Evolutionary conservation across 2,329 filamentous ascomycete species (phyloP).

Genomic region (Penicillium occitanis): DNA sequence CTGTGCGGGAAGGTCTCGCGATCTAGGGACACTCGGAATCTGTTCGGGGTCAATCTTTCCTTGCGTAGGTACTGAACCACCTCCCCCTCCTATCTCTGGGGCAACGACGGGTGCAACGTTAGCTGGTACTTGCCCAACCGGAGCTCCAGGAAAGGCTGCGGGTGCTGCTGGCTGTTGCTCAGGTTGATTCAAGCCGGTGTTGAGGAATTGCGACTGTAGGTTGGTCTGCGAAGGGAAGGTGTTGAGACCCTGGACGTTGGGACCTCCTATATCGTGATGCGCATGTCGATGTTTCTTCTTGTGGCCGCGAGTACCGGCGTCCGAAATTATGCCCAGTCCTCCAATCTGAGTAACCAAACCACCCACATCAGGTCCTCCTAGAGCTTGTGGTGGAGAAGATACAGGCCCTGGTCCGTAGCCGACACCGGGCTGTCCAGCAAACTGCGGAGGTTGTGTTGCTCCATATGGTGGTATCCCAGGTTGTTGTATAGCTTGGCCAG

Average conservation of each 20-base stretch:
- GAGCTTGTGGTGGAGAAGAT: conserved; percentile 28
- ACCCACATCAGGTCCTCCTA: conserved; percentile 37
- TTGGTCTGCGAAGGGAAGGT: conserved; percentile 36
- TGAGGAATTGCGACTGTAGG: conserved; percentile 60
- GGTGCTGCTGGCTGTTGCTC: conserved; percentile 33
- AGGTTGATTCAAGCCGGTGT: conserved; percentile 52
- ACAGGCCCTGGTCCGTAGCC: conserved; percentile 30
- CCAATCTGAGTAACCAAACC: conserved; percentile 68
- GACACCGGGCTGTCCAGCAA: conserved; percentile 28
- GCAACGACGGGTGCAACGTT: conserved; percentile 27
- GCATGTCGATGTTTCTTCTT: conserved; percentile 96
- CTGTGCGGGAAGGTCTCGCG: conserved; percentile 77
- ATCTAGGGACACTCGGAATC: conserved; percentile 83
- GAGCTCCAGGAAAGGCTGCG: conserved; percentile 25
- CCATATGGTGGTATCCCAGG: conserved; percentile 36
- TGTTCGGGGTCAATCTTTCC: conserved; percentile 84
- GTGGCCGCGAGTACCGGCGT: conserved; percentile 47
- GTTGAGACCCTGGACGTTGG: conserved; percentile 56
- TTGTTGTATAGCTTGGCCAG: conserved; percentile 35
- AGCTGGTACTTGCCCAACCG: conserved; percentile 22
- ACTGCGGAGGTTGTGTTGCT: conserved; percentile 30
- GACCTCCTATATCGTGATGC: conserved; percentile 79
- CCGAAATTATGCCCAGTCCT: conserved; percentile 65
- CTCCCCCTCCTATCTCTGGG: conserved; percentile 40
- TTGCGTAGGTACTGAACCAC: conserved; percentile 63